A percentile compares a stretch with the other conserved stretches of the same genome.
Evolutionary conservation across 2,329 filamentous ascomycete species (phyloP).

Genomic region (Cercospora zeina): DNA sequence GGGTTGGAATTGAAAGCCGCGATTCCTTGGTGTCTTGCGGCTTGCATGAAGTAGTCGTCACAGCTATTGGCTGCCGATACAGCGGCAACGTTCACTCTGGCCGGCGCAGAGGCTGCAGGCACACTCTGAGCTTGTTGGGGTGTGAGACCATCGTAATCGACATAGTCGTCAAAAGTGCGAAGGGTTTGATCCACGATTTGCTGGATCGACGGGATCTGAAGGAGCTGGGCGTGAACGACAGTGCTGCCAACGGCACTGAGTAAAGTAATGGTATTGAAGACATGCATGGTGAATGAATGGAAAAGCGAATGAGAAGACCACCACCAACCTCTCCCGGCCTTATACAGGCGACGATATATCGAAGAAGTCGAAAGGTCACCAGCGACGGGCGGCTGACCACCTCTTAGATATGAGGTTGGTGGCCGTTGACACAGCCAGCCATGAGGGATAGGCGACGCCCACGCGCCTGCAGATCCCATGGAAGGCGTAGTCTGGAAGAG

Average conservation of each 20-base stretch:
- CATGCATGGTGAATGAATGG: constrained; percentile 22
- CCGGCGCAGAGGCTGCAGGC: neutral
- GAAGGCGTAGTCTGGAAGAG: constrained; percentile 3
- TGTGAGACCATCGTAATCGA: constrained; percentile 2
- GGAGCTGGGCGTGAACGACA: constrained; percentile 22
- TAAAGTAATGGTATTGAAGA: constrained; percentile 21
- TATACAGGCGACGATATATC: constrained; percentile 12
- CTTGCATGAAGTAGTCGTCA: constrained; percentile 46
- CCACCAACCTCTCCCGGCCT: constrained; percentile 13
- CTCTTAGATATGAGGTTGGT: neutral
- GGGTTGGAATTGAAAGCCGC: constrained; percentile 51
- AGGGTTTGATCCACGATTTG: constrained; percentile 11
- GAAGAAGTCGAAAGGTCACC: constrained; percentile 5
- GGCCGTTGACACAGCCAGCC: constrained; percentile 14
- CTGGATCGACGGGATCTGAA: constrained; percentile 12
- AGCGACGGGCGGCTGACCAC: constrained; percentile 14
- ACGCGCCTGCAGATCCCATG: neutral
- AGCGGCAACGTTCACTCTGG: constrained; percentile 1
- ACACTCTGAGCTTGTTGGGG: constrained; percentile 3
- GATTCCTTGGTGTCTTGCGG: constrained; percentile 51
- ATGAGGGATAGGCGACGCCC: neutral
- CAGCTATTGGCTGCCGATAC: constrained; percentile 11
- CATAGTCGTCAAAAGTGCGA: constrained; percentile 12
- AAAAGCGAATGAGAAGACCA: neutral
- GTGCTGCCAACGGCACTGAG: constrained; percentile 25